Conservation (phyloP, 169 alveolate genomes). For the Hepatocystis sp. region DNA sequence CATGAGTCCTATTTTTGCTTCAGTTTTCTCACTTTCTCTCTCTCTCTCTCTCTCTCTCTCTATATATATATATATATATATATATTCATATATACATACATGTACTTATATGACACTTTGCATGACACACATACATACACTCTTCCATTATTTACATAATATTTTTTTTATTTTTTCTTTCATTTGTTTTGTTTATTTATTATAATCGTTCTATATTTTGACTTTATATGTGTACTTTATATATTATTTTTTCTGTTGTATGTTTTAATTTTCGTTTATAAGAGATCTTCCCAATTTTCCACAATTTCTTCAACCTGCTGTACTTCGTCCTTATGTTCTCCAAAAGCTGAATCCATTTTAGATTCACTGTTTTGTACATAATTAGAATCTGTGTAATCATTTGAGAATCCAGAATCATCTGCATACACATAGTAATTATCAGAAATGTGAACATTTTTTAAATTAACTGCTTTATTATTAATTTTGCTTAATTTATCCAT, state of each 20-base stretch:
- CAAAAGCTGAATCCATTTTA: constrained; percentile 1
- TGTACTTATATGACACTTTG: too few relatives aligned
- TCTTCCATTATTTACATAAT: too few relatives aligned
- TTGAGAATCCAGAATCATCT: constrained; percentile 57
- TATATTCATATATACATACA: too few relatives aligned
- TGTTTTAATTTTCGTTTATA: constrained; percentile 9
- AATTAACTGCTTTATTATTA: constrained; percentile 69
- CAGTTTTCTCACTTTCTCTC: too few relatives aligned
- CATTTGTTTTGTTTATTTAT: too few relatives aligned
- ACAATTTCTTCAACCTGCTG: constrained; percentile 64
- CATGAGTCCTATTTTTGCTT: too few relatives aligned
- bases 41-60: too few relatives aligned
- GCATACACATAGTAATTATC: constrained; percentile 45
- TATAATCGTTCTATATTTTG: too few relatives aligned
- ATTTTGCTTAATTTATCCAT: constrained; percentile 67
- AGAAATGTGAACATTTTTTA: constrained; percentile 16
- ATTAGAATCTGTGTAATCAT: constrained; percentile 45
- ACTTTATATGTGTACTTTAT: too few relatives aligned
- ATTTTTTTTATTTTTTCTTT: too few relatives aligned
- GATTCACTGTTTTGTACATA: constrained; percentile 16
- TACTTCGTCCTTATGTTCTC: constrained; percentile 23
- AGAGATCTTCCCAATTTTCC: constrained; percentile 73
- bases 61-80: too few relatives aligned
- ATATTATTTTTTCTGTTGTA: not conserved
- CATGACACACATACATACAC: too few relatives aligned